Evolutionary conservation across 2,329 filamentous ascomycete genomes (phyloP).

Genomic region (Akanthomyces lecanii): DNA sequence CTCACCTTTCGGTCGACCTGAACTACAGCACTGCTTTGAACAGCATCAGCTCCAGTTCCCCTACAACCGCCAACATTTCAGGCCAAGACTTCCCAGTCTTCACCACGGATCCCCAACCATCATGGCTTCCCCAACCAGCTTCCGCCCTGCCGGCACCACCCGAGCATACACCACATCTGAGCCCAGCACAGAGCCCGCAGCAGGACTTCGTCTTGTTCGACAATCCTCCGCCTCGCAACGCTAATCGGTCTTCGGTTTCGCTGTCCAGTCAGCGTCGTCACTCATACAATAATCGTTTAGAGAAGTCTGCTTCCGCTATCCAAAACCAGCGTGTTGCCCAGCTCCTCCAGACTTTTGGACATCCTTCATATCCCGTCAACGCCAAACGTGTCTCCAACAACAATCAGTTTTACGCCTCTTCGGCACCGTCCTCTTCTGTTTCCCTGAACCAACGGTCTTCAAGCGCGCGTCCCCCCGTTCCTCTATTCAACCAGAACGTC

Average conservation of each 20-base stretch:
- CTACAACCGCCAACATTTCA: conserved; percentile 55
- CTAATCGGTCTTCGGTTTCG: conserved; percentile 36
- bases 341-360: conserved; percentile 55
- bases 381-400: conserved; percentile 56
- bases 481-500: conserved; percentile 62
- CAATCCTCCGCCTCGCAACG: conserved; percentile 39
- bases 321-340: conserved; percentile 58
- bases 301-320: conserved; percentile 36
- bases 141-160: conserved; percentile 59
- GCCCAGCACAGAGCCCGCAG: conserved; percentile 43
- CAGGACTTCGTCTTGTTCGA: conserved; percentile 80
- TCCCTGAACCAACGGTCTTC: conserved; percentile 52
- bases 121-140: conserved; percentile 73
- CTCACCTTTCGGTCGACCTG: conserved; percentile 62
- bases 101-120: conserved; percentile 77
- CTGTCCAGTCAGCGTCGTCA: conserved; percentile 42
- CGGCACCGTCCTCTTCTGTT: conserved; percentile 57
- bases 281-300: conserved; percentile 44
- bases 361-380: conserved; percentile 50
- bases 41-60: conserved; percentile 56
- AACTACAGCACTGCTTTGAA: conserved; percentile 60
- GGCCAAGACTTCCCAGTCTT: conserved; percentile 67
- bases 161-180: conserved; percentile 53
- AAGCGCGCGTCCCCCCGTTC: conserved; percentile 62
- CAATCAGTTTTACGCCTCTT: conserved; percentile 63